Evolutionary conservation across 768 basidiomycete genomes (phyloP), one percentile per base, ranked within the genome.

Genomic region (Sistotremastrum suecicum): DNA sequence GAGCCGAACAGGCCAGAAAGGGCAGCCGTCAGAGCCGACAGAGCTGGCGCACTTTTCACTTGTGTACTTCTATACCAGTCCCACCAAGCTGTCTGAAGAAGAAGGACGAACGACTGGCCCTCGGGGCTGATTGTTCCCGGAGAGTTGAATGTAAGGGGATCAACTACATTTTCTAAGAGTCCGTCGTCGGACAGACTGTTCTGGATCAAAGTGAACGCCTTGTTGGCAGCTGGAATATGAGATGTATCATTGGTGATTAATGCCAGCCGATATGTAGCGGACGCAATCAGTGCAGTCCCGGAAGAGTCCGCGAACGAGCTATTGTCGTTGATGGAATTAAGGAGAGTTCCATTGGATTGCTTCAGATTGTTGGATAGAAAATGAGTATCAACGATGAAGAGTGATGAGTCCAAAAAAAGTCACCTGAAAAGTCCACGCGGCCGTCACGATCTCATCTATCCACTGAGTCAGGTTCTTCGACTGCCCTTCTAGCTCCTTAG

Each of bases 51-150:
- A 20, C 20, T 20, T 2, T 20, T 20, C 20, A 20, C 20, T 20
- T 20, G 20, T 20, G 20, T 20, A 20, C 20, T 20, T 20, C 20
- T 20, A 20, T 20, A 20, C 84, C 86, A 89, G 51, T 88, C 87
- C 39, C 69, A 65, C 69, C 78, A 84, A 3, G 83, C 82, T 0
- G 83, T 72, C 48, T 87, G 69, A 62, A 90, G 68, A 55, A 78
- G 69, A 4, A 91, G 58, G 7, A 83, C 74, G 59, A 92, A 92
- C 5, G 82, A 83, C 63, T 91, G 71, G 0, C 70, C 78, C 59
- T 92, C 89, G 2, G 88, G 74, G 48, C 81, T 83, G 20, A 20
- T 20, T 20, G 20, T 20, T 20, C 20, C 20, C 20, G 20, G 20
- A 20, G 20, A 20, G 2, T 20, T 20, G 20, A 20, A 20, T 20